Base-by-base conservation (phyloP, 495 filamentous ascomycete genomes). In the Aspergillus sparsus region DNA sequence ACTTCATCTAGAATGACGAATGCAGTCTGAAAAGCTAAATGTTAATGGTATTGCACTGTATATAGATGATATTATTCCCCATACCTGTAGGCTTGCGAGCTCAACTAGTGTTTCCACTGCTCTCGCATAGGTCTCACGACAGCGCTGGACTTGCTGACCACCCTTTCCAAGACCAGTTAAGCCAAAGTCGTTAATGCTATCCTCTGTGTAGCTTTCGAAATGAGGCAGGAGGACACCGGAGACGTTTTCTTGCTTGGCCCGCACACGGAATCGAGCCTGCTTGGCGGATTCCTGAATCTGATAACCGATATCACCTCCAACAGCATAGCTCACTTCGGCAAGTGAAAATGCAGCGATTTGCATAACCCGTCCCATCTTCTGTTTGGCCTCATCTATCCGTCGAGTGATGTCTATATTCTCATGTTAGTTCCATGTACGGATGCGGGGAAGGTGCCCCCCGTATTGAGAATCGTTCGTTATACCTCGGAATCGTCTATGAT, bases 341-440 rank as follows among this genome's bases (percentile, higher is more conserved):
- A 99, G 83, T 3, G 94, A 97, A 74, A 99, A 97, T 32, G 95
- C 92, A 11, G 94, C 94, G 73, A 99, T 94, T 70, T 97, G 93
- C 94, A 99, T 98, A 12, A 99, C 95, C 11, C 94, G 87, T 45
- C 94, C 94, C 94, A 99, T 99, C 81, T 99, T 99, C 62, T 91
- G 91, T 77, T 99, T 99, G 32, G 94, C 94, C 74, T 98, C 93
- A 78, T 98, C 94, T 76, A 99, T 98, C 57, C 94, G 91, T 60
- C 87, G 83, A 55, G 94, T 97, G 67, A 99, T 99, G 69, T 98
- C 94, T 90, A 55, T n/a, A 32, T 44, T 37, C 34, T 49, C 46
- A 21, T 32, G 61, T 79, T 64, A 77, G 72, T 65, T 39, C 53
- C 37, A 54, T 56, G 15, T 10, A 21, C 53, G 56, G 64, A 56